Evolutionary conservation across 176 grass and related monocot genomes (phyloP), one percentile per base, ranked within the genome.

Genomic region (Aegilops tauschii): DNA sequence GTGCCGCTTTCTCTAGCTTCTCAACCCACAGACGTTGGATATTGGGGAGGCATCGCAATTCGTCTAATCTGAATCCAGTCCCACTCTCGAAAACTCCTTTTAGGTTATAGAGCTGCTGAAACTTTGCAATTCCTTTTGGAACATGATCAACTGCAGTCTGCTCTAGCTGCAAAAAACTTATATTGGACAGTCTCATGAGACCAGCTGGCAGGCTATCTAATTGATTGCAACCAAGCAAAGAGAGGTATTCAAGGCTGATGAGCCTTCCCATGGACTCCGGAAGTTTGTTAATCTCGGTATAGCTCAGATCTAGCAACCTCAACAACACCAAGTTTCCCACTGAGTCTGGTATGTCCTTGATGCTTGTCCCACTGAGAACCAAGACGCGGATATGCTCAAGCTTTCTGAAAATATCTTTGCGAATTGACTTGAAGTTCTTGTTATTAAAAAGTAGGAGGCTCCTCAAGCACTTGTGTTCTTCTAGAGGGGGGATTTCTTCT

Each of bases 41-140:
- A n/a, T 86, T 27, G 11, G 45, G 14, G 1, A 92, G 79, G 72
- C 3, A 4, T 52, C 20, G 23, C 36, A 92, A 8, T 69, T 92
- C 86, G 21, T 86, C 86, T 18, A 89, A 71, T n/a, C 61, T 69
- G 72, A 83, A 85, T 18, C 89, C 85, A 27, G 4, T 25, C 5
- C 34, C n/a, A 6, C 32, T 56, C 5, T 77, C 23, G 5, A 84
- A 70, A 69, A 93, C 80, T 56, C 85, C 84, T 64, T 6, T 16
- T 16, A 93, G 80, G 14, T 28, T 28, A 63, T 84, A 54, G 7
- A 90, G 59, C 4, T 69, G 3, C 63, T 85, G 16, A 9, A 93
- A 77, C 36, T n/a, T 80, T 6, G 16, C 72, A 18, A 93, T 81
- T 25, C 87, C 91, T 86, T 70, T 52, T 5, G 91, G 91, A 28